These are phyloP conservation scores for Extremus antarcticus DNA, from an alignment of 495 filamentous ascomycete genomes.

Conservation along the genomic window DNA sequence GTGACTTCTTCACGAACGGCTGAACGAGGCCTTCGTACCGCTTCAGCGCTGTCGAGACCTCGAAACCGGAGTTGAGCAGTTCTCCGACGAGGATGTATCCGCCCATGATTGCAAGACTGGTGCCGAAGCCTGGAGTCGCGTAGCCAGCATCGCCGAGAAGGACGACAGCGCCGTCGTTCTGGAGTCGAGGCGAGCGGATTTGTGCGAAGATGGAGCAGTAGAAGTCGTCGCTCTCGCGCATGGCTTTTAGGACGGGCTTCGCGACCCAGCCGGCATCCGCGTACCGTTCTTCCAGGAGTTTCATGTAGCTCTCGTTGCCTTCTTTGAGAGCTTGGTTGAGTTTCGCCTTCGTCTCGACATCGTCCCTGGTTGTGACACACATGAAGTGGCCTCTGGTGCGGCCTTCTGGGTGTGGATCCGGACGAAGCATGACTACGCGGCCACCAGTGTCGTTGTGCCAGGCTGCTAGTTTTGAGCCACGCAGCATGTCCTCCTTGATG, in stretches of 20 bases:
- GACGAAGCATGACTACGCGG: constrained; percentile 7
- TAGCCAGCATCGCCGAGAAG: constrained; percentile 23
- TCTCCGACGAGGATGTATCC: constrained; percentile 22
- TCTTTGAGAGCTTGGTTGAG: constrained; percentile 8
- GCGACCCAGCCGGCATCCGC: constrained; percentile 5
- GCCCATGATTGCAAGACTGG: constrained; percentile 21
- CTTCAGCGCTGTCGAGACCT: constrained; percentile 29
- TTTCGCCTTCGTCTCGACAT: constrained; percentile 3
- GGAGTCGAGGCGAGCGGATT: constrained; percentile 8
- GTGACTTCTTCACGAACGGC: constrained; percentile 33
- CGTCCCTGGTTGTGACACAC: neutral
- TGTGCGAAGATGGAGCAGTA: constrained; percentile 13
- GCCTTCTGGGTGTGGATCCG: constrained; percentile 1
- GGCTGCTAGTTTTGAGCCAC: neutral
- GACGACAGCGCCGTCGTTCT: constrained; percentile 15
- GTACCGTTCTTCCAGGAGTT: neutral
- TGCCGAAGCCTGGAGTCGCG: constrained; percentile 27
- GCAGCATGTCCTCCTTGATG: neutral
- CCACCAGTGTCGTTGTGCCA: constrained; percentile 4
- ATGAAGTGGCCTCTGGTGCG: constrained; percentile 3
- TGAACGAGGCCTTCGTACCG: constrained; percentile 36
- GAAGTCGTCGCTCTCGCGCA: constrained; percentile 9
- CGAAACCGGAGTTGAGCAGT: constrained; percentile 18
- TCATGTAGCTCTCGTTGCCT: constrained; percentile 11
- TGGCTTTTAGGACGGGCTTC: neutral